phyloP scores from a whole-genome alignment of 225 moss, liverwort and hornwort genomes.

The Physcomitrium patens region DNA sequence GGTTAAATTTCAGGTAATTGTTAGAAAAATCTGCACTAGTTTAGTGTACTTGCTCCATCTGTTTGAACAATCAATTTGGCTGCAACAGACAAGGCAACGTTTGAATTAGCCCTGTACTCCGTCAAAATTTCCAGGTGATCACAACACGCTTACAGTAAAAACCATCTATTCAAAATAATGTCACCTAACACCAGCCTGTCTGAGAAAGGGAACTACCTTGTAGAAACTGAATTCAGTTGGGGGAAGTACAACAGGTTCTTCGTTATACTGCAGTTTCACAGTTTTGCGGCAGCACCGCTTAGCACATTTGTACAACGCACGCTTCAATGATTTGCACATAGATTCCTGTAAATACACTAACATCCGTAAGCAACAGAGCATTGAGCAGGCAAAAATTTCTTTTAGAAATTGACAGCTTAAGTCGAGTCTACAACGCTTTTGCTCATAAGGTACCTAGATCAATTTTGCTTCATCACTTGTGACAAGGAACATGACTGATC shows the following conservation, averaged over 20 bases:
- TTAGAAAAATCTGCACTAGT: background rate
- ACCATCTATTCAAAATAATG: too few species aligned
- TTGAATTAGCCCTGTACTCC: background rate
- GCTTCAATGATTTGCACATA: slow-evolving; percentile 59
- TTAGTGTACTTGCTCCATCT: background rate
- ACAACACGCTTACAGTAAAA: background rate
- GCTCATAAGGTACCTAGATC: too few species aligned
- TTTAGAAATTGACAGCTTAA: too few species aligned
- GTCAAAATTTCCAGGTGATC: background rate
- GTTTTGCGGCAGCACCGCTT: slow-evolving; percentile 57
- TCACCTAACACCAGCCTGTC: background rate
- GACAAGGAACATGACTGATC: too few species aligned
- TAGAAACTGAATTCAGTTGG: slow-evolving; percentile 37
- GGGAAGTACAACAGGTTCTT: slow-evolving; percentile 30
- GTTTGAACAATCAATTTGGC: slow-evolving; percentile 31
- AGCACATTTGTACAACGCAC: slow-evolving; percentile 57
- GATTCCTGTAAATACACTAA: slow-evolving; percentile 39
- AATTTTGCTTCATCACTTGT: too few species aligned
- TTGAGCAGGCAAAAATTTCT: too few species aligned
- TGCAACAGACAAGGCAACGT: slow-evolving; percentile 22
- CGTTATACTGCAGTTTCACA: slow-evolving; percentile 31
- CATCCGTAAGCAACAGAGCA: too few species aligned
- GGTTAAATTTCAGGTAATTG: background rate
- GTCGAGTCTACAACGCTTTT: too few species aligned
- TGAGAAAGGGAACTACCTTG: slow-evolving; percentile 29